Evolutionary conservation across 2,329 filamentous ascomycete species (phyloP).

Genomic region (Penicillium sp.): DNA sequence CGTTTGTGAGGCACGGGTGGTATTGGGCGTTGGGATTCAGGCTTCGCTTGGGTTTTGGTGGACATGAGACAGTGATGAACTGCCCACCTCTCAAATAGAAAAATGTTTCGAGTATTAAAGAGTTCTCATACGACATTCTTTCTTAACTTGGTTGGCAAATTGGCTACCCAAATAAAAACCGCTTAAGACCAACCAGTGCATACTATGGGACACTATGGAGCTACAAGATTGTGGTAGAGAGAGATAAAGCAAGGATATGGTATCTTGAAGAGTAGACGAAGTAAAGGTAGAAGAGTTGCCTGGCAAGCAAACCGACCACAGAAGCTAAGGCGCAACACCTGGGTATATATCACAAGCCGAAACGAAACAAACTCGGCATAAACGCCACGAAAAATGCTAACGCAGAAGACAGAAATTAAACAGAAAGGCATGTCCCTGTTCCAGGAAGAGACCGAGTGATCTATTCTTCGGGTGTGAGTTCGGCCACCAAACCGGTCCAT

Average conservation of each 20-base stretch:
- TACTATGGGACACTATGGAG: neutral
- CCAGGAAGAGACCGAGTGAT: neutral
- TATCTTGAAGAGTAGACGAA: neutral
- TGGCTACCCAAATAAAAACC: neutral
- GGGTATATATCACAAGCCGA: slow-evolving; percentile 19
- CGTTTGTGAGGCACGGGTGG: slow-evolving; percentile 3
- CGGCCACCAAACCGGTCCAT: neutral
- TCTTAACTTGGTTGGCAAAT: neutral
- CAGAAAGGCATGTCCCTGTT: slow-evolving; percentile 4
- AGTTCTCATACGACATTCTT: neutral
- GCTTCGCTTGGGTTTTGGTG: neutral
- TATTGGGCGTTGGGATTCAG: slow-evolving; percentile 1
- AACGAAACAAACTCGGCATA: slow-evolving; percentile 7
- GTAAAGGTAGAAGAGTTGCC: neutral
- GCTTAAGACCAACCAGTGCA: neutral
- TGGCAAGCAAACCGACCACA: slow-evolving; percentile 13
- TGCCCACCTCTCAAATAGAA: neutral
- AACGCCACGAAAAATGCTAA: slow-evolving; percentile 12
- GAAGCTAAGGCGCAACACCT: slow-evolving; percentile 13
- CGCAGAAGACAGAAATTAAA: neutral
- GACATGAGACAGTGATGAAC: neutral
- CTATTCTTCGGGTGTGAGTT: neutral
- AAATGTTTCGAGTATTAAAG: neutral
- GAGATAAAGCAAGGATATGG: neutral
- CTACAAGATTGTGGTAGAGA: neutral